Percentiles rank a stretch among this genome's conserved stretches.
Conservation (phyloP, 2,329 filamentous ascomycete species). For the Rutstroemia sp. region DNA sequence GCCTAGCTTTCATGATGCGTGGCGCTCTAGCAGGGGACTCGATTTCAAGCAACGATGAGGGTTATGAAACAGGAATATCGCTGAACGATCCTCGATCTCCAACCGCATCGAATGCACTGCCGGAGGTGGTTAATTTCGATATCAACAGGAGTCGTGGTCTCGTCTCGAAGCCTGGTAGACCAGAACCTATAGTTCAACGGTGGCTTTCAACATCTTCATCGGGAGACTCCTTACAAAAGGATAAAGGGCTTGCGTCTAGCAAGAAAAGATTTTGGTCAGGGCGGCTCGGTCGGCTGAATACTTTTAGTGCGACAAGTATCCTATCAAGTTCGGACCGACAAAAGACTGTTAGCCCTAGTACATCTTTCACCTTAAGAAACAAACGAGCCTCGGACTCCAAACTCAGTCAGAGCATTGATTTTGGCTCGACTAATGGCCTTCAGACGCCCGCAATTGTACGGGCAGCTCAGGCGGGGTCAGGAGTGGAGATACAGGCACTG, state of each 20-base stretch:
- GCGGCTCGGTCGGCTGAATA: neutral
- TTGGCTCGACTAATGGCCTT: neutral
- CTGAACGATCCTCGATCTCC: neutral
- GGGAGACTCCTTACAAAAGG: neutral
- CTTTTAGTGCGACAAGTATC: neutral
- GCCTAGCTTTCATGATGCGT: too few species aligned
- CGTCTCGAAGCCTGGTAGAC: neutral
- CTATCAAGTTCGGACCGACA: neutral
- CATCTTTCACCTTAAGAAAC: neutral
- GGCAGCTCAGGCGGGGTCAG: neutral
- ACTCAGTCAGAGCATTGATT: neutral
- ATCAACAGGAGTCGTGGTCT: constrained; percentile 1
- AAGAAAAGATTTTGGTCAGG: neutral
- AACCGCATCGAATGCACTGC: neutral
- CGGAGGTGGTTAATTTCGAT: neutral
- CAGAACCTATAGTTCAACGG: constrained; percentile 1
- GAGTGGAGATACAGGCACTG: neutral
- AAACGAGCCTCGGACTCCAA: neutral
- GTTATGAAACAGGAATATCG: neutral
- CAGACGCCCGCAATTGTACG: neutral
- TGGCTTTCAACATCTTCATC: constrained; percentile 2
- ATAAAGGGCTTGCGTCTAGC: neutral
- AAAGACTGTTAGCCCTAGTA: neutral
- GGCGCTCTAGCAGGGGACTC: neutral
- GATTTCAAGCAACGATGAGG: neutral